Percentiles rank a stretch among this genome's conserved stretches.
These are phyloP conservation scores for Dichotomopilus funicola DNA, from an alignment of 2,329 filamentous ascomycete genomes.

Conservation along the genomic window DNA sequence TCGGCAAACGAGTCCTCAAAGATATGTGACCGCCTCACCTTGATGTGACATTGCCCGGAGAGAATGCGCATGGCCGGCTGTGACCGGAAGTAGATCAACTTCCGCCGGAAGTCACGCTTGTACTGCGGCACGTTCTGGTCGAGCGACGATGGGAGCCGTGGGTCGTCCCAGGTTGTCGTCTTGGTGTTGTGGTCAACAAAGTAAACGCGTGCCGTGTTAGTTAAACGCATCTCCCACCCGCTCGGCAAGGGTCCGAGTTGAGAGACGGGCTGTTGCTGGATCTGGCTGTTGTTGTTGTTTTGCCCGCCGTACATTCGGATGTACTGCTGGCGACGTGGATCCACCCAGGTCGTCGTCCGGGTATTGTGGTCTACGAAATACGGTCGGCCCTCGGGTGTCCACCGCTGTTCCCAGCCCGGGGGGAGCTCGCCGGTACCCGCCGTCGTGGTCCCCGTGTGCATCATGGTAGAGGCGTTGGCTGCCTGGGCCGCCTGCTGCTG, in stretches of 20 bases:
- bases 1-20: conserved; percentile 99
- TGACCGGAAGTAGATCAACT: conserved; percentile 98
- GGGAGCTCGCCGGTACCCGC: conserved; percentile 92
- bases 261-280: conserved; percentile 95
- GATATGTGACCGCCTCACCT: conserved; percentile 91
- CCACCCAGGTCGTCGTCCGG: conserved; percentile 96
- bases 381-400: conserved; percentile 86
- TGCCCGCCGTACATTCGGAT: conserved; percentile 94
- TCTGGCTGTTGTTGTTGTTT: conserved; percentile 75
- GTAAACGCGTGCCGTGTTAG: conserved; percentile 95
- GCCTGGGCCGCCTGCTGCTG: conserved; percentile 39
- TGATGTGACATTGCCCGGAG: conserved; percentile 95
- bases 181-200: conserved; percentile 99
- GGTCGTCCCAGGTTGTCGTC: conserved; percentile 98
- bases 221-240: conserved; percentile 99
- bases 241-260: conserved; percentile 92
- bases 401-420: conserved; percentile 91
- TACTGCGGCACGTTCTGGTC: conserved; percentile 99
- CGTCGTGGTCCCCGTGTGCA: conserved; percentile 91
- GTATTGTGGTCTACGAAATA: conserved; percentile 99
- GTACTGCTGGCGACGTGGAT: conserved; percentile 93
- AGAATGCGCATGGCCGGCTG: conserved; percentile 93
- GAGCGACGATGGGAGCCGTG: conserved; percentile 85
- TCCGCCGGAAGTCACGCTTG: conserved; percentile 96
- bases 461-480: conserved; percentile 67